Evolutionary conservation across 75 land plant genomes (phyloP).

Genomic region (Gnetum montanum): DNA sequence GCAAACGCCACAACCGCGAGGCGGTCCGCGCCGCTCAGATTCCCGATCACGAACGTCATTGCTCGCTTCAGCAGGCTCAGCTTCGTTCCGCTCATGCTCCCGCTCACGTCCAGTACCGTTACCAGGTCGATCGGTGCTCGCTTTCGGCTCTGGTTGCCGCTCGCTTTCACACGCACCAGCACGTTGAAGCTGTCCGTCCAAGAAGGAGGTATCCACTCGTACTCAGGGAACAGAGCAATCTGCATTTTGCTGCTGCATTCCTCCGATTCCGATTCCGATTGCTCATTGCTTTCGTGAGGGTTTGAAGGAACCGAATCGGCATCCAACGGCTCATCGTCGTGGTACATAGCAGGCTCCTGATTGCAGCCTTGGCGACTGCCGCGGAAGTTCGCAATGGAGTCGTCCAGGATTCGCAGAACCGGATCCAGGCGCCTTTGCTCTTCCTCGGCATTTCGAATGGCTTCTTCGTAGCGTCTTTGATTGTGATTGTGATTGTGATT

Average conservation of each 20-base stretch:
- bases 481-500: no score
- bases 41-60: constrained; percentile 71
- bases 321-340: constrained; percentile 72
- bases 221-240: constrained; percentile 16
- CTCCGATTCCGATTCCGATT: constrained; percentile 3
- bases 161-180: constrained; percentile 42
- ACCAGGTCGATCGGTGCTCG: constrained; percentile 71
- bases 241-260: not conserved
- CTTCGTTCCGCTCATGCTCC: constrained; percentile 72
- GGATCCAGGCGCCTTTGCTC: constrained; percentile 16
- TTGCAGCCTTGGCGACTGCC: constrained; percentile 10
- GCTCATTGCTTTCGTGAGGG: not conserved
- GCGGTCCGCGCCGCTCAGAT: constrained; percentile 73
- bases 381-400: constrained; percentile 21
- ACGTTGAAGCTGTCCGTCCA: constrained; percentile 57
- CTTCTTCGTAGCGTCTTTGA: not conserved
- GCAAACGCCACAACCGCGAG: constrained; percentile 72
- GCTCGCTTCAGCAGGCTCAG: constrained; percentile 72
- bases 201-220: no score
- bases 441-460: not conserved
- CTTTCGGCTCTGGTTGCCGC: not conserved
- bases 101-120: constrained; percentile 48
- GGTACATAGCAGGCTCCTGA: constrained; percentile 43
- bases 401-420: constrained; percentile 28
- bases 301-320: not conserved